These are phyloP conservation scores for Zalerion maritima DNA, from an alignment of 495 filamentous ascomycete genomes.

Conservation along the genomic window DNA sequence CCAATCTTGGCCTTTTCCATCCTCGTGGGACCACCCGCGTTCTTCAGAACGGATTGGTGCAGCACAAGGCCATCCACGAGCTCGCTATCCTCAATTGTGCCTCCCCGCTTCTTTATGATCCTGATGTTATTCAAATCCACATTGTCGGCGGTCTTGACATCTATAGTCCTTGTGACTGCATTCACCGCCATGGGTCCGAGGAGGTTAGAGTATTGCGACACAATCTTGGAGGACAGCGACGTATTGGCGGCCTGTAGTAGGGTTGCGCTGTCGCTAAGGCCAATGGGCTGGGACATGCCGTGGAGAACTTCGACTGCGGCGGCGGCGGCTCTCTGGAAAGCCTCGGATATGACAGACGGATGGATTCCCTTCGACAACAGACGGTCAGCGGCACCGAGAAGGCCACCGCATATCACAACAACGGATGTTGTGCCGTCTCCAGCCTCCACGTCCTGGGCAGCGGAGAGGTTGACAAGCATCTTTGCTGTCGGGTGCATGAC, in stretches of 20 bases:
- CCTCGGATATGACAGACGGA: slow-evolving; percentile 92
- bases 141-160: slow-evolving; percentile 87
- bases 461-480: slow-evolving; percentile 95
- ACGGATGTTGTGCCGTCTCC: slow-evolving; percentile 98
- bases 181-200: slow-evolving; percentile 95
- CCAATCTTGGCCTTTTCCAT: slow-evolving; percentile 98
- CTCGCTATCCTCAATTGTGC: slow-evolving; percentile 96
- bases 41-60: slow-evolving; percentile 86
- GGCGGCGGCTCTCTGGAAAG: slow-evolving; percentile 86
- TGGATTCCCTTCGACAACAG: slow-evolving; percentile 87
- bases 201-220: slow-evolving; percentile 84
- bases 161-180: slow-evolving; percentile 86
- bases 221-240: slow-evolving; percentile 96
- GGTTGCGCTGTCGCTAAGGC: slow-evolving; percentile 71
- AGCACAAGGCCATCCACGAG: slow-evolving; percentile 91
- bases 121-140: slow-evolving; percentile 93
- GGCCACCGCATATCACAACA: slow-evolving; percentile 88
- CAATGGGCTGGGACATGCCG: slow-evolving; percentile 89
- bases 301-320: slow-evolving; percentile 80
- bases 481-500: slow-evolving; percentile 97
- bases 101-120: slow-evolving; percentile 94
- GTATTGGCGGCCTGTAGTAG: slow-evolving; percentile 94
- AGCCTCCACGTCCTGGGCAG: slow-evolving; percentile 95
- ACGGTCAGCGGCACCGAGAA: slow-evolving; percentile 85
- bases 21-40: slow-evolving; percentile 73